These are phyloP conservation scores for Boletus subcaerulescens DNA, from an alignment of 768 basidiomycete species.

Conservation along the genomic window DNA sequence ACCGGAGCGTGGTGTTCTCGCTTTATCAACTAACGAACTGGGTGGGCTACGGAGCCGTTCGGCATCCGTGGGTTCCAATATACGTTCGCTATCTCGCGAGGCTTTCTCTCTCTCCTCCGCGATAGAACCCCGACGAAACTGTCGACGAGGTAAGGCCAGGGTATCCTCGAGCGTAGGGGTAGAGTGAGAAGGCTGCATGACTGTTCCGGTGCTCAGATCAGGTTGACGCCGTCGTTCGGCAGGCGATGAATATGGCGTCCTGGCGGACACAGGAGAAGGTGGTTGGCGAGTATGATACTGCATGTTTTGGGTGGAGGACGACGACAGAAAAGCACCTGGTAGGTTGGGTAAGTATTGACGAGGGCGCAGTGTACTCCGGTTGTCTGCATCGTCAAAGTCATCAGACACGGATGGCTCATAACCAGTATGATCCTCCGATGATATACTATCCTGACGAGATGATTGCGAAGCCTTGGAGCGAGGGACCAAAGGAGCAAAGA, in stretches of 20 bases:
- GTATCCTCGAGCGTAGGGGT: constrained; percentile 33
- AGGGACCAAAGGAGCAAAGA: constrained; percentile 47
- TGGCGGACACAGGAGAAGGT: constrained; percentile 33
- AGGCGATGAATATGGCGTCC: constrained; percentile 21
- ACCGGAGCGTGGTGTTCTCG: constrained; percentile 12
- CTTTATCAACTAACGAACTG: constrained; percentile 16
- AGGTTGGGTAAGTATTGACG: constrained; percentile 31
- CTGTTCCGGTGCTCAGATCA: constrained; percentile 17
- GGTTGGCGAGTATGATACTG: constrained; percentile 41
- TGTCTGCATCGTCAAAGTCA: constrained; percentile 59
- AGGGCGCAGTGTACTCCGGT: constrained; percentile 45
- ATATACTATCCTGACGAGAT: constrained; percentile 67
- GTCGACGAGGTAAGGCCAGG: constrained; percentile 24
- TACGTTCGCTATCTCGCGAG: constrained; percentile 24
- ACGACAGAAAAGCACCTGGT: constrained; percentile 25
- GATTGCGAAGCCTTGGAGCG: constrained; percentile 45
- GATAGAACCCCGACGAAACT: constrained; percentile 26
- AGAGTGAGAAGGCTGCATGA: constrained; percentile 27
- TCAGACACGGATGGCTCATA: constrained; percentile 61
- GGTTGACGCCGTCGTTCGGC: constrained; percentile 26
- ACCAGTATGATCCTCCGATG: constrained; percentile 62
- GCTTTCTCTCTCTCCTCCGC: constrained; percentile 25
- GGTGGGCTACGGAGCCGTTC: constrained; percentile 19
- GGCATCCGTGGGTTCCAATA: constrained; percentile 14
- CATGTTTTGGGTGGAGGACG: constrained; percentile 37